phyloP scores from a whole-genome alignment of 2,329 filamentous ascomycete genomes.

The Orbilia javanica region DNA sequence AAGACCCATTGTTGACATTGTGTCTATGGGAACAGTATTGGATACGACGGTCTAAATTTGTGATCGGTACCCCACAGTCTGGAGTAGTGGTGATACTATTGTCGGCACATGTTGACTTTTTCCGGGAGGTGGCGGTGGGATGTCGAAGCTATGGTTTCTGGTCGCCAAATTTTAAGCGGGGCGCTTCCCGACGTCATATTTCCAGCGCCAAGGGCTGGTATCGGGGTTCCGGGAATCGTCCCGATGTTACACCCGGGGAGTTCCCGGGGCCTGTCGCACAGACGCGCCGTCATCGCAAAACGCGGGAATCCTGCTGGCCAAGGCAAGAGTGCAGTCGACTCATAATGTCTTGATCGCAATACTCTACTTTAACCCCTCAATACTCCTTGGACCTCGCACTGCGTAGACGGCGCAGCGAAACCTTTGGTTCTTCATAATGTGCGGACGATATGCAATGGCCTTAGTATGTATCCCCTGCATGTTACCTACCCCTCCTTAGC shows the following conservation, averaged over 20 bases:
- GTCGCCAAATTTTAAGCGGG: conserved; percentile 29
- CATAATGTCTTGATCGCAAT: not conserved
- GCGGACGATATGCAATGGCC: conserved; percentile 58
- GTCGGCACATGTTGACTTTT: conserved; percentile 14
- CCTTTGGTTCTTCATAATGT: conserved; percentile 36
- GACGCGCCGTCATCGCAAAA: conserved; percentile 38
- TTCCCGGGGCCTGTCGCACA: conserved; percentile 8
- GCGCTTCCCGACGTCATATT: conserved; percentile 20
- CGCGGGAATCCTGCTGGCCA: conserved; percentile 9
- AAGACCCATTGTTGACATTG: conserved; percentile 19
- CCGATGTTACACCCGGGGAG: not conserved
- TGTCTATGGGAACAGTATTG: not conserved
- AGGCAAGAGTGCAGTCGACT: not conserved
- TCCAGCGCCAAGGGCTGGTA: not conserved
- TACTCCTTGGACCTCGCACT: not conserved
- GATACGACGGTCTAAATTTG: no score
- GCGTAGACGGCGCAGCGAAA: not conserved
- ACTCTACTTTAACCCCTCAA: not conserved
- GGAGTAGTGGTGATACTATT: not conserved
- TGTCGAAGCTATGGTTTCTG: not conserved
- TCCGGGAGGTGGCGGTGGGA: not conserved
- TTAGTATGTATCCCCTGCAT: conserved; percentile 34
- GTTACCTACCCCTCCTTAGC: not conserved
- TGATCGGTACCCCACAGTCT: not conserved
- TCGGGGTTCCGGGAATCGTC: not conserved